Percentiles rank a stretch among this genome's conserved stretches.
These are phyloP conservation scores for Scedosporium apiospermum DNA, from an alignment of 2,329 filamentous ascomycete genomes.

Conservation along the genomic window DNA sequence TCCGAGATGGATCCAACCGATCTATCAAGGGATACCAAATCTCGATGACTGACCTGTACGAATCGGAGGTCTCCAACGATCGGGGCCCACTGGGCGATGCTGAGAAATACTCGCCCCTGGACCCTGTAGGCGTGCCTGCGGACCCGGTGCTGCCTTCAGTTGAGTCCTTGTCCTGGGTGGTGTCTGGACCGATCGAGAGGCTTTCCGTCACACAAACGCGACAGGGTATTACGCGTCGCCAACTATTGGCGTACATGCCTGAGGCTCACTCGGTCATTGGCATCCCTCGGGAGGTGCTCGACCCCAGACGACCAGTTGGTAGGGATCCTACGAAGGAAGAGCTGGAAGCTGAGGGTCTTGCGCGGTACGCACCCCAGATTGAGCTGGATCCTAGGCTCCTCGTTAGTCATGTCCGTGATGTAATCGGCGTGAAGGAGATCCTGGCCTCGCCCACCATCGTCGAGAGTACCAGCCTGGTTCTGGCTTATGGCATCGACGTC, in stretches of 20 bases:
- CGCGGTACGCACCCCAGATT: conserved; percentile 64
- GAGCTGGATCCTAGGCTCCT: conserved; percentile 77
- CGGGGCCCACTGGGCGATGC: conserved; percentile 65
- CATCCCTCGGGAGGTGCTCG: conserved; percentile 69
- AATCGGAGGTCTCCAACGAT: conserved; percentile 74
- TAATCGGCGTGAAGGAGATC: conserved; percentile 65
- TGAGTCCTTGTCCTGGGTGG: conserved; percentile 69
- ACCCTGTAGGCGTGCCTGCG: conserved; percentile 48
- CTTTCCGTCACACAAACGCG: conserved; percentile 81
- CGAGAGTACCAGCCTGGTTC: conserved; percentile 85
- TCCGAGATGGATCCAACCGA: conserved; percentile 40
- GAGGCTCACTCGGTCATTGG: conserved; percentile 65
- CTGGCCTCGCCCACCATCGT: conserved; percentile 69
- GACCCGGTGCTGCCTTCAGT: conserved; percentile 60
- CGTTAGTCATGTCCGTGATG: conserved; percentile 72
- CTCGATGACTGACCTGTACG: conserved; percentile 80
- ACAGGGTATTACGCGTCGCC: conserved; percentile 81
- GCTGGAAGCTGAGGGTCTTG: conserved; percentile 67
- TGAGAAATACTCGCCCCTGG: conserved; percentile 68
- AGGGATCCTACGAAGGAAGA: conserved; percentile 75
- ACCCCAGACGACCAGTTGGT: conserved; percentile 77
- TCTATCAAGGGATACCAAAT: conserved; percentile 76
- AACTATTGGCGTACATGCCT: conserved; percentile 71
- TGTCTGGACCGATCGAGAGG: conserved; percentile 67
- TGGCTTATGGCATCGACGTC: conserved; percentile 81